Evolutionary conservation across 768 basidiomycete genomes (phyloP), one percentile per base, ranked within the genome.

Genomic region (Kwoniella mangroviensis): DNA sequence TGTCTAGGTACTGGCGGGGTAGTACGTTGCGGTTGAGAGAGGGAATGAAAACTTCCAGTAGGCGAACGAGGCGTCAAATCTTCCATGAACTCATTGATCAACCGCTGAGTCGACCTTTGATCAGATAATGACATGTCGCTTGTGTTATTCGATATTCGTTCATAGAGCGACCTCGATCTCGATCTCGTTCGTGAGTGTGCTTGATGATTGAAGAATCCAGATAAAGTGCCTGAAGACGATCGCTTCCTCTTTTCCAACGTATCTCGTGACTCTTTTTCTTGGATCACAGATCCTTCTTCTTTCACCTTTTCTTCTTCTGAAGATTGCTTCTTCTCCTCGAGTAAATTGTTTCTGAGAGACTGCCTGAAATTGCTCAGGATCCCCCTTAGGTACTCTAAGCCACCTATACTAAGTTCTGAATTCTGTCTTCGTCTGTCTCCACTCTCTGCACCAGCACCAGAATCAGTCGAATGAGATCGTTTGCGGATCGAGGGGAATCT

Each of bases 11-110:
- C 10, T 4, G 65, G 42, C 3, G 56, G 28, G 34, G 3, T 34
- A 34, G 34, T 34, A 7, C 34, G 34, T 34, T 34, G 34, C 9
- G 34, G 6, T 34, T 34, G 34, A 2, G 65, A 17, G 6, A 41
- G 65, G 2, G 56, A 45, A 19, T 49, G 43, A 28, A 58, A 57
- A n/a, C 45, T 66, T 24, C 55, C 65, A 26, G 66, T 60, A 0
- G 66, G 49, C 11, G 66, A 60, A 19, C 63, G 63, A 42, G 63
- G 63, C 3, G 52, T 42, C 3, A 65, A 40, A 13, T 65, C 63
- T 56, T 65, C 63, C 63, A 65, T 65, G 10, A 65, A 65, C 26
- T 56, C 53, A 34, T 65, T 55, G 45, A 65, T 65, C 9, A 65
- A 19, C 17, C 63, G 28, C 24, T 65, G 63, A 5, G 63, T 56